phyloP scores from a whole-genome alignment of 2,329 filamentous ascomycete species.

The Diaporthe batatas region DNA sequence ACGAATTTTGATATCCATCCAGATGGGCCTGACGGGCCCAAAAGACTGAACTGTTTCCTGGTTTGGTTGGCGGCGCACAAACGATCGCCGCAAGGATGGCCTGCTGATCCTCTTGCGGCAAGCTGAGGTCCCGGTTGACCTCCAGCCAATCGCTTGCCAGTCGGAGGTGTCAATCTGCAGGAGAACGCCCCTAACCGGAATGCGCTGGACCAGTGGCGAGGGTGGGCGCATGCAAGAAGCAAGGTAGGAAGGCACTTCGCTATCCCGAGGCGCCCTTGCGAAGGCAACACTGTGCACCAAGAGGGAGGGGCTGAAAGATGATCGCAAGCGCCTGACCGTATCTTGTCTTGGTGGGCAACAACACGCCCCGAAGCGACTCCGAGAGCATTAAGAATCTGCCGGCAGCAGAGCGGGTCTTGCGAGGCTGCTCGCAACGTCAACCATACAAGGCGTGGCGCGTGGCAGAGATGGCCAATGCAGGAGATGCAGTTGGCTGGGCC shows the following conservation, averaged over 20 bases:
- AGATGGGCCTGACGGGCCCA: neutral
- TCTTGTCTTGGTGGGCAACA: constrained; percentile 12
- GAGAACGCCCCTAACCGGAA: constrained; percentile 20
- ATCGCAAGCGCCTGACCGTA: constrained; percentile 12
- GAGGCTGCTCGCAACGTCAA: constrained; percentile 18
- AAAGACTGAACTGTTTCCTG: constrained; percentile 20
- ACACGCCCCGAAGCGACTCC: neutral
- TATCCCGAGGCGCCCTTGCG: constrained; percentile 21
- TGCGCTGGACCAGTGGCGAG: constrained; percentile 29
- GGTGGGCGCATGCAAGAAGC: constrained; percentile 28
- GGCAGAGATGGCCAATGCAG: constrained; percentile 8
- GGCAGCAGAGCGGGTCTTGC: constrained; percentile 9
- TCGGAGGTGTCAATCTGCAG: constrained; percentile 34
- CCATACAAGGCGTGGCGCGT: constrained; percentile 32
- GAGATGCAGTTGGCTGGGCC: constrained; percentile 16
- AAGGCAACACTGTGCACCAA: constrained; percentile 1
- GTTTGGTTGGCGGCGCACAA: constrained; percentile 21
- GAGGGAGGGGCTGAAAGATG: constrained; percentile 23
- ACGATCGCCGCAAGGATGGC: constrained; percentile 29
- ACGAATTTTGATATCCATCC: constrained; percentile 7
- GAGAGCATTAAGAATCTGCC: neutral
- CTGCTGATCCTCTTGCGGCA: constrained; percentile 36
- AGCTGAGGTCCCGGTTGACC: constrained; percentile 33
- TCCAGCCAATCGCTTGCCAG: constrained; percentile 27
- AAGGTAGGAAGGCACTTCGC: constrained; percentile 31